Base-by-base conservation (phyloP, 2,329 filamentous ascomycete genomes). In the Rosellinia necatrix region DNA sequence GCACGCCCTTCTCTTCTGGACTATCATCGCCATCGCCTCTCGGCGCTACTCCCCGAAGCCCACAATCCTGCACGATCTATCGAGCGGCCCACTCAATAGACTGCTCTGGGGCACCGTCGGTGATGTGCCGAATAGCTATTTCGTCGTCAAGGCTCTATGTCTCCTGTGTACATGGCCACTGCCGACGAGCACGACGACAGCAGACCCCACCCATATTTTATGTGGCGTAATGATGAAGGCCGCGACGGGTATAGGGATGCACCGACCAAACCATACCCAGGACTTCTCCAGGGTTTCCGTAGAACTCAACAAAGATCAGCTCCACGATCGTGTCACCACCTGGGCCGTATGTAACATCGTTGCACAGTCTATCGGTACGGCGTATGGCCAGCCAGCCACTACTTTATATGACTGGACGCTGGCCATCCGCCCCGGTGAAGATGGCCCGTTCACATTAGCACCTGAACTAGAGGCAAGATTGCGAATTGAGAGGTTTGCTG, bases 331-430 rank as follows among this genome's bases (percentile, higher is more conserved):
- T 32, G 84, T 92, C 38, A 85, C 85, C 47, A 93, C 90, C 1
- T 94, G 90, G 90, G 90, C 90, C 1, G 88, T 91, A 3, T 91
- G 89, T 76, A 94, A 94, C 68, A 89, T 93, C 61, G 90, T 92
- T 29, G 87, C 89, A 19, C 90, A 93, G 67, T 87, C 85, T 53
- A 84, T 92, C 38, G 89, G 89, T n/a, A 93, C 90, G 3, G 90
- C 90, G 17, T 91, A 92, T 66, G 90, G 90, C 5, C 90, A 92
- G 69, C 90, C 90, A 6, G 89, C 90, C 4, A 90, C 89, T 41
- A 91, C 85, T 48, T 78, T 88, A 43, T 92, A 89, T 72, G 90
- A 89, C 72, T 92, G 84, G 82, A 92, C 86, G 2, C 76, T 89
- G 58, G 86, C 81, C 41, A 77, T 83, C 64, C 77, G 83, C 44